phyloP scores from a whole-genome alignment of 768 basidiomycete species.

The Hygrophoropsis aurantiaca region DNA sequence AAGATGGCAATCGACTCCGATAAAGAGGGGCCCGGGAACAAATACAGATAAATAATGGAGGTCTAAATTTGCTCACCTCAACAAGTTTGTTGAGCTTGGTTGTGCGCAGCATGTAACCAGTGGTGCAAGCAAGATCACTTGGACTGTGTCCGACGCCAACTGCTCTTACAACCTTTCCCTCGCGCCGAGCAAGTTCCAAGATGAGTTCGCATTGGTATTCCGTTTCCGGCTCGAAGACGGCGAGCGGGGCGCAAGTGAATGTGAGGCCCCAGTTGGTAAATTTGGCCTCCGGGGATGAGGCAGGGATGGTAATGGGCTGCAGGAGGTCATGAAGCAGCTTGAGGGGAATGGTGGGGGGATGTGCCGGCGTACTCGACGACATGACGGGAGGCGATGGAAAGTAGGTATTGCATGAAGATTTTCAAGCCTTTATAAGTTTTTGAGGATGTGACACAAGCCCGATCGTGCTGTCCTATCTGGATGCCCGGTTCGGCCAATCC shows the following conservation, averaged over 20 bases:
- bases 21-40: constrained; percentile 4
- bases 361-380: constrained; percentile 30
- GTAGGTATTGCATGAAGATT: not conserved
- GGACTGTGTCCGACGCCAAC: constrained; percentile 93
- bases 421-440: constrained; percentile 29
- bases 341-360: constrained; percentile 41
- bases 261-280: constrained; percentile 91
- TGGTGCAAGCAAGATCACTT: constrained; percentile 89
- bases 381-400: constrained; percentile 26
- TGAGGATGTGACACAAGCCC: constrained; percentile 20
- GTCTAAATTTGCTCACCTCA: constrained; percentile 57
- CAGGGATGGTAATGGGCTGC: constrained; percentile 52
- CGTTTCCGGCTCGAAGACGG: constrained; percentile 74
- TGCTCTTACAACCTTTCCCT: constrained; percentile 71
- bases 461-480: constrained; percentile 26
- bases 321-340: constrained; percentile 53
- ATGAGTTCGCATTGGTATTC: constrained; percentile 70
- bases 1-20: constrained; percentile 3
- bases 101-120: constrained; percentile 81
- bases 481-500: constrained; percentile 8
- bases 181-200: constrained; percentile 76
- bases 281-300: constrained; percentile 33
- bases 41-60: constrained; percentile 12
- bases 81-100: constrained; percentile 69
- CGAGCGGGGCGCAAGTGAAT: constrained; percentile 65